Evolutionary conservation across 2,329 filamentous ascomycete species (phyloP), one percentile per base, ranked within the genome.

Genomic region (Fusarium protoensiforme): DNA sequence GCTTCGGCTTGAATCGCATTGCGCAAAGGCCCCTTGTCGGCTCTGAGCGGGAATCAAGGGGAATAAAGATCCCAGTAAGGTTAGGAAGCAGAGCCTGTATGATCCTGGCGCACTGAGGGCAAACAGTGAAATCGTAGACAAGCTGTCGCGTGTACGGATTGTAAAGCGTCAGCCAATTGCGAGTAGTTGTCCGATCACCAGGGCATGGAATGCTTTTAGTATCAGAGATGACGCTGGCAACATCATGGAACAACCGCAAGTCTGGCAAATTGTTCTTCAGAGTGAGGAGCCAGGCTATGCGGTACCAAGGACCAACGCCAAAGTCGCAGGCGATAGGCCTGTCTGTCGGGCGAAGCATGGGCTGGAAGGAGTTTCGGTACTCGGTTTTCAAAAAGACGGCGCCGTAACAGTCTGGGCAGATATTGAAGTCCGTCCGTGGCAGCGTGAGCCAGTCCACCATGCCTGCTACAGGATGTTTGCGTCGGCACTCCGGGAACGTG

Each of bases 371-470:
- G 18, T 89, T 86, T 3, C 90, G 87, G 79, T 93, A 97, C 22
- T 89, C 86, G 0, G 93, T 93, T 27, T 89, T 85, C 16, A 87
- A 87, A 74, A 96, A 94, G 10, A 94, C 89, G 7, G 87, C 87
- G 4, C 88, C 86, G 80, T 93, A 94, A 83, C 96, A 98, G 14
- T 89, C 90, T 0, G 94, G 93, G 76, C 96, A 98, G 53, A 98
- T 92, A 71, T 94, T 90, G 75, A 98, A 93, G 14, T 91, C 88
- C 69, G 91, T 89, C 16, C 90, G 89, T 5, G 90, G 90, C 6
- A 98, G 85, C 0, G 92, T 95, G 69, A 95, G 91, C 94, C 95
- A 98, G 77, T 96, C 94, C 70, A 92, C 86, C 69, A 91, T 88
- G 2, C 91, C 91, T 11, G 88, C 84, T 14, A 90, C 87, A 13